A percentile compares a stretch with the other conserved stretches of the same genome.
phyloP scores from a whole-genome alignment of 1,139 yeast species.

The Suhomyces yuchorum region DNA sequence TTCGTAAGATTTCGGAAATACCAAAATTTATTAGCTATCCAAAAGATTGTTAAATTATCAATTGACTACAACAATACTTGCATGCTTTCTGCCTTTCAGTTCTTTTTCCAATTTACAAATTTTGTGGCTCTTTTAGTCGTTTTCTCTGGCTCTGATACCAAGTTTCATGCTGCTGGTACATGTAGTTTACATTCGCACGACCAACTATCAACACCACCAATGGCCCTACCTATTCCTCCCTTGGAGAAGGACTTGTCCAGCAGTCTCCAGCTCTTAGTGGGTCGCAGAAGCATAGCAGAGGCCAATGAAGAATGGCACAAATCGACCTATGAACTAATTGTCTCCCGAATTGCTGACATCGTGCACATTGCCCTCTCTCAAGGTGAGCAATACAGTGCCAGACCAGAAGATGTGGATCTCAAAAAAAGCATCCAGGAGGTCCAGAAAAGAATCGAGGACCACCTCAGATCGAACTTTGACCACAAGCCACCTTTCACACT shows the following conservation, averaged over 20 bases:
- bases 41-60: too few species aligned
- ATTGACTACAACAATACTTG: too few species aligned
- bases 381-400: constrained; percentile 18
- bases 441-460: constrained; percentile 20
- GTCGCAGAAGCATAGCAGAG: not conserved
- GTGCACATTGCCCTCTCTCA: constrained; percentile 11
- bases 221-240: constrained; percentile 16
- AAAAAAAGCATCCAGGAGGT: constrained; percentile 18
- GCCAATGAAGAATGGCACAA: constrained; percentile 1
- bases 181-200: constrained; percentile 1
- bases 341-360: constrained; percentile 11
- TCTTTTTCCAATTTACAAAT: too few species aligned
- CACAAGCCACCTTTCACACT: constrained; percentile 60
- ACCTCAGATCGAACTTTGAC: constrained; percentile 30
- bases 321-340: constrained; percentile 16
- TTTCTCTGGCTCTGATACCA: too few species aligned
- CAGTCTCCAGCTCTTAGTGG: constrained; percentile 12
- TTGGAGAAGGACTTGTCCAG: constrained; percentile 13
- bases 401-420: constrained; percentile 21
- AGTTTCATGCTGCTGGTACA: too few species aligned
- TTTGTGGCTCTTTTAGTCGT: too few species aligned
- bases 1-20: too few species aligned
- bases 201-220: constrained; percentile 2
- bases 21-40: too few species aligned
- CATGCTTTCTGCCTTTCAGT: too few species aligned